These are phyloP conservation scores for Boletales sp. DNA, from an alignment of 768 basidiomycete genomes.

Conservation along the genomic window DNA sequence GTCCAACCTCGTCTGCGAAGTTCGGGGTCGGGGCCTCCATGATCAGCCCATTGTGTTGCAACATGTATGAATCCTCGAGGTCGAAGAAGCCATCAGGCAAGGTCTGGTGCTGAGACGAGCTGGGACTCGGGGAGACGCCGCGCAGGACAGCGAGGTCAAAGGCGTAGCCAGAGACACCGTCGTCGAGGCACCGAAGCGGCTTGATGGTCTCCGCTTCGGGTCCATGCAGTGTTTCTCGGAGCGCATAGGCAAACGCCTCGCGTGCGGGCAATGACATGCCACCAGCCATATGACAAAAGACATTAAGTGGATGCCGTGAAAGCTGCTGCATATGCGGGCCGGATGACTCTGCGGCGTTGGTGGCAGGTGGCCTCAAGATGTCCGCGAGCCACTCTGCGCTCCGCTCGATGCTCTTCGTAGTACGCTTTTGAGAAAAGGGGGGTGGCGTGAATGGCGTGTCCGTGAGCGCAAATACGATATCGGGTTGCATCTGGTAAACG, in stretches of 20 bases:
- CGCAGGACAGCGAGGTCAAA: slow-evolving; percentile 60
- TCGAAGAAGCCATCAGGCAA: slow-evolving; percentile 11
- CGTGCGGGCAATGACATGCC: slow-evolving; percentile 54
- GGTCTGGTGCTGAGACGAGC: slow-evolving; percentile 13
- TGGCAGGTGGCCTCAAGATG: slow-evolving; percentile 38
- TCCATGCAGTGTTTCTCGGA: slow-evolving; percentile 54
- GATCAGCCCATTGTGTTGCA: slow-evolving; percentile 12
- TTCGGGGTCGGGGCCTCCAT: slow-evolving; percentile 8
- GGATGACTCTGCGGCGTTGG: neutral
- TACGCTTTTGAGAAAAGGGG: slow-evolving; percentile 73
- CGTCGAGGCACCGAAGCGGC: slow-evolving; percentile 57
- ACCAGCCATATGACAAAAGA: slow-evolving; percentile 73
- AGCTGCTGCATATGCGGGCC: neutral
- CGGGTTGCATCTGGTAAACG: slow-evolving; percentile 53
- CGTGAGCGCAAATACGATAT: slow-evolving; percentile 66
- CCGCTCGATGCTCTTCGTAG: slow-evolving; percentile 72
- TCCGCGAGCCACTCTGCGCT: slow-evolving; percentile 60
- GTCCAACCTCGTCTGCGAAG: neutral
- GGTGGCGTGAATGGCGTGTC: slow-evolving; percentile 65
- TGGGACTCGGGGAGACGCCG: slow-evolving; percentile 20
- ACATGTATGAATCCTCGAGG: slow-evolving; percentile 7
- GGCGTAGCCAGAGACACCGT: slow-evolving; percentile 65
- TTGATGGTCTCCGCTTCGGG: slow-evolving; percentile 50
- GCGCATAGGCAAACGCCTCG: slow-evolving; percentile 53
- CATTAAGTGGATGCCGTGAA: slow-evolving; percentile 32